Base-by-base conservation (phyloP, 225 moss, liverwort and hornwort species). In the Bryoerythrophyllum caledonicum region DNA sequence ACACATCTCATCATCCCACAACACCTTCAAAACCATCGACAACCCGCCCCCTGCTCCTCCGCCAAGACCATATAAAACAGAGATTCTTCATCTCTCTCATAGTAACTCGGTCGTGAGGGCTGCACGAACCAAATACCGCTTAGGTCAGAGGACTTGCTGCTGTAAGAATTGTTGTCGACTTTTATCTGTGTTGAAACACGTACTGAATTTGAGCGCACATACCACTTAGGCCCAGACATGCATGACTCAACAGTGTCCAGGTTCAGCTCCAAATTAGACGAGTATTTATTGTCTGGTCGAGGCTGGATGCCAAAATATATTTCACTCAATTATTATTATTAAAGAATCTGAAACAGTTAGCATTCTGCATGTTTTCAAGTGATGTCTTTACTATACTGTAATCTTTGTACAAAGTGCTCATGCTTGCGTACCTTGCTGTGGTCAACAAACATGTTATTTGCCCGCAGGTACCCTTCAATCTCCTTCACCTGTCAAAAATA, bases 181-280 rank as follows among this genome's bases (percentile, higher is more conserved):
- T 67, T 8, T 16, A 59, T 60, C 34, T 48, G 8, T 20, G 27
- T n/a, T 5, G 11, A 10, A 70, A 43, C 16, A 74, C 53, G 13
- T 25, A 44, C 8, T 44, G 21, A 24, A 40, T 60, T 9, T 40
- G 57, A 52, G 73, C 17, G n/a, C 26, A 53, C 60, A 26, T 67
- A 96, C 94, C 94, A 85, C 82, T 94, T 92, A 17, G 94, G 96
- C 46, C 94, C 96, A 83, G 92, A 90, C 35, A 96, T 65, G 66
- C 87, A 96, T 43, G 94, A 87, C 68, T 91, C 91, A 44, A 94
- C 92, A 46, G 94, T 83, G 52, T 63, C 73, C 54, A 96, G 85
- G 49, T 94, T 84, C 67, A 96, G 80, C 65, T 89, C 80, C 87
- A 94, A 78, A 76, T 96, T 78, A 2, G 94, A 92, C 34, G 92